phyloP scores from a whole-genome alignment of 2,329 filamentous ascomycete species.

The Alternaria postmessia region DNA sequence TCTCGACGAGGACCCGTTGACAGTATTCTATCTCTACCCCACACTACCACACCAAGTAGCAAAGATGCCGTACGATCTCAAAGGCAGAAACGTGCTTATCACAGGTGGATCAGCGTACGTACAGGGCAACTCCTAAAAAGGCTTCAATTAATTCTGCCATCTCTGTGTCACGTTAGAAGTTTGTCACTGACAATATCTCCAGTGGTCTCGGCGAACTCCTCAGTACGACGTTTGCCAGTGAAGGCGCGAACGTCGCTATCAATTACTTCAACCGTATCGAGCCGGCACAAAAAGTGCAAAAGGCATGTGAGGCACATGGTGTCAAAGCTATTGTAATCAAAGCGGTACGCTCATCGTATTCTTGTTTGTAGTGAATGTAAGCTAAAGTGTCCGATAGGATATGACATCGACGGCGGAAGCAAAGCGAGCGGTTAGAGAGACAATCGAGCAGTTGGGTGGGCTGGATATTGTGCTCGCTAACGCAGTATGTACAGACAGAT shows the following conservation, averaged over 20 bases:
- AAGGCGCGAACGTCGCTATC: constrained; percentile 74
- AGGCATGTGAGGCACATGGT: constrained; percentile 62
- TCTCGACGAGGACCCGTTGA: not conserved
- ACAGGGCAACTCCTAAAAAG: not conserved
- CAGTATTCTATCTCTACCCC: not conserved
- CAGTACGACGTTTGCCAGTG: constrained; percentile 70
- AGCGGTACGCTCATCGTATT: constrained; percentile 59
- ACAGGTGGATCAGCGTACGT: constrained; percentile 70
- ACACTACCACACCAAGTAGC: not conserved
- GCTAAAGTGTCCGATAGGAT: constrained; percentile 56
- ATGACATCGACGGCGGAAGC: constrained; percentile 68
- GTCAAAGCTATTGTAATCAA: constrained; percentile 65
- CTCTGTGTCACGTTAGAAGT: not conserved
- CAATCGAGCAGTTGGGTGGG: constrained; percentile 68
- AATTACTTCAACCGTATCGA: constrained; percentile 73
- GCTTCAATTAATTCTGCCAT: not conserved
- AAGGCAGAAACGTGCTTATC: constrained; percentile 68
- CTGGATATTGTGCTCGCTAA: constrained; percentile 83
- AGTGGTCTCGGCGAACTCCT: constrained; percentile 77
- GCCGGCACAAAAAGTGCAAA: constrained; percentile 66
- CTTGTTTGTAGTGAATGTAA: not conserved
- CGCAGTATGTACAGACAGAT: constrained; percentile 58
- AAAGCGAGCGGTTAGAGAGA: constrained; percentile 65
- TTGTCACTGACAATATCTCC: not conserved
- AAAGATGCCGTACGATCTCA: constrained; percentile 69